Conservation (phyloP, 2,329 filamentous ascomycete species). For the Botrytis cinerea region DNA sequence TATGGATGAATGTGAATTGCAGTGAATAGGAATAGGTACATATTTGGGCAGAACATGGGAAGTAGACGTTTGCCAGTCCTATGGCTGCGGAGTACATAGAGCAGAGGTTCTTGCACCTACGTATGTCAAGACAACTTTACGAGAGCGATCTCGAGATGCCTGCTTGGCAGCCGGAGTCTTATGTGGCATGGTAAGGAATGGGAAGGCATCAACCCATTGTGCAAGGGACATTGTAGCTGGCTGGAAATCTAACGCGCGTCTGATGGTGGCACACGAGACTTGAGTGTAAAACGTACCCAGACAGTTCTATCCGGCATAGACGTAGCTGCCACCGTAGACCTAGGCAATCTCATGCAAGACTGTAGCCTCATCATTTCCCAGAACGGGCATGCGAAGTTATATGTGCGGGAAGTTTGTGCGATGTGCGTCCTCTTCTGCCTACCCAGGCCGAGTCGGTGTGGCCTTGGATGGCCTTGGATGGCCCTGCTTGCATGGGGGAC, state of each 20-base stretch:
- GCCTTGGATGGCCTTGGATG: background rate
- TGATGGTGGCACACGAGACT: slow-evolving; percentile 1
- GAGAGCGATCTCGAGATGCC: slow-evolving; percentile 1
- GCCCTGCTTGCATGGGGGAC: slow-evolving; percentile 10
- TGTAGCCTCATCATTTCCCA: slow-evolving; percentile 7
- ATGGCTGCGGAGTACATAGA: background rate
- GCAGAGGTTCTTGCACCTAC: background rate
- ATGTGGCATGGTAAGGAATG: background rate
- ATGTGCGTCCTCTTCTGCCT: background rate
- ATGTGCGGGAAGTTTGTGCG: background rate
- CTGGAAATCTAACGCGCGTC: slow-evolving; percentile 20
- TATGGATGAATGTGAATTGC: background rate
- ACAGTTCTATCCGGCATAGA: background rate
- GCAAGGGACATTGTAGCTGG: background rate
- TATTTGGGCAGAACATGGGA: background rate
- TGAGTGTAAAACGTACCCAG: no score
- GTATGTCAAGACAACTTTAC: background rate
- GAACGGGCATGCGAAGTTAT: background rate
- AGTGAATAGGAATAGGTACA: background rate
- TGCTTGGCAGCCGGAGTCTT: background rate
- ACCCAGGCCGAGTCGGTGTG: slow-evolving; percentile 17
- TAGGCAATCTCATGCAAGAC: background rate
- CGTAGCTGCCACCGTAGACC: background rate
- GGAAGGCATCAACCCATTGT: background rate
- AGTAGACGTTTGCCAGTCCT: background rate